phyloP scores from a whole-genome alignment of 768 basidiomycete species.

The Pulveroboletus sp. region DNA sequence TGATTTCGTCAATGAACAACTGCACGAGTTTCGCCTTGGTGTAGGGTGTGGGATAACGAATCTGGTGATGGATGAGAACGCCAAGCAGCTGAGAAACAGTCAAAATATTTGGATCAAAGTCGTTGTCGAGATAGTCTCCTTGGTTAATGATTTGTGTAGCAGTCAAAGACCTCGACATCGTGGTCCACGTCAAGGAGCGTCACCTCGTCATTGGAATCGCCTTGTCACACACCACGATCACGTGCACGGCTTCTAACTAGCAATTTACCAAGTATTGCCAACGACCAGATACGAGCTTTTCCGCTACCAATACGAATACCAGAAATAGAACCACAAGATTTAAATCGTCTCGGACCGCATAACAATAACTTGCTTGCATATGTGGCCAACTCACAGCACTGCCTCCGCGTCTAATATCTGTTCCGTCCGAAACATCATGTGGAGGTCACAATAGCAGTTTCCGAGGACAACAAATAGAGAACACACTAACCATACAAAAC shows the following conservation, averaged over 20 bases:
- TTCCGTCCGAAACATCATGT: slow-evolving; percentile 14
- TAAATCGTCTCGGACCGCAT: slow-evolving; percentile 4
- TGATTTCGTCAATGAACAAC: slow-evolving; percentile 77
- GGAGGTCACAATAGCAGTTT: not conserved
- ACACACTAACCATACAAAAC: not conserved
- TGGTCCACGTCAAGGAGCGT: slow-evolving; percentile 18
- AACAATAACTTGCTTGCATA: not conserved
- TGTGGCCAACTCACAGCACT: not conserved
- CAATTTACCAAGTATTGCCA: not conserved
- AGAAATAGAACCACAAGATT: not conserved
- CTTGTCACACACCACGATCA: slow-evolving; percentile 16
- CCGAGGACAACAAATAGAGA: slow-evolving; percentile 7
- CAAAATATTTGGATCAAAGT: slow-evolving; percentile 70
- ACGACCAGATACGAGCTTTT: not conserved
- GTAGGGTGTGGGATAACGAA: slow-evolving; percentile 70
- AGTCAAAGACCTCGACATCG: slow-evolving; percentile 71
- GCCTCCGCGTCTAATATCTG: not conserved
- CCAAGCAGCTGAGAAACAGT: slow-evolving; percentile 83
- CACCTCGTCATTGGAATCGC: not conserved
- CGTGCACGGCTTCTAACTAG: slow-evolving; percentile 18
- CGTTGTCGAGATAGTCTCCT: slow-evolving; percentile 77
- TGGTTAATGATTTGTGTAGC: slow-evolving; percentile 69
- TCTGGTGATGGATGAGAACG: slow-evolving; percentile 71
- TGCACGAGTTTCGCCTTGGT: slow-evolving; percentile 76
- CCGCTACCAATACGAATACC: too few relatives aligned